A percentile compares a stretch with the other conserved stretches of the same genome.
Conservation (phyloP, 768 basidiomycete genomes). For the Dentipellis fragilis region DNA sequence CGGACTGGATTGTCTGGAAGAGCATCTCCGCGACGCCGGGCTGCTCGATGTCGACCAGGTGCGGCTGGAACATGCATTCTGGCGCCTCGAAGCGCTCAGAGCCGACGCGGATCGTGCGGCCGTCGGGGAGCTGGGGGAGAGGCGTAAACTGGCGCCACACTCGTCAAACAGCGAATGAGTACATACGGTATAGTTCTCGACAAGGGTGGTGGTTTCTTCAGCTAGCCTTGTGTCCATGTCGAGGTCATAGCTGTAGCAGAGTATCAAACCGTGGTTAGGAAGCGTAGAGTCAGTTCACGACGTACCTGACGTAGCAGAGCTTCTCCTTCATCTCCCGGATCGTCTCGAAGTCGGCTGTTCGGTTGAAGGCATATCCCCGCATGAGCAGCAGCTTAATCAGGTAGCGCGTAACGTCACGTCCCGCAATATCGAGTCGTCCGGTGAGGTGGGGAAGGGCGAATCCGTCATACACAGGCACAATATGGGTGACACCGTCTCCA, state of each 20-base stretch:
- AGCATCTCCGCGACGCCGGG: slow-evolving; percentile 98
- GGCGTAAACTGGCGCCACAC: slow-evolving; percentile 2
- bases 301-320: slow-evolving; percentile 91
- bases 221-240: slow-evolving; percentile 87
- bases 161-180: not conserved
- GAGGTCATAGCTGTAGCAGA: slow-evolving; percentile 79
- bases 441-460: slow-evolving; percentile 94
- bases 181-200: slow-evolving; percentile 87
- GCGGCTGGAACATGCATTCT: slow-evolving; percentile 99
- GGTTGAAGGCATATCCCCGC: slow-evolving; percentile 99
- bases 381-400: slow-evolving; percentile 98
- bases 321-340: slow-evolving; percentile 99
- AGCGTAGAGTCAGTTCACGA: not conserved
- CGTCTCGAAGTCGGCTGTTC: slow-evolving; percentile 98
- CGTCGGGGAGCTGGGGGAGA: slow-evolving; percentile 73
- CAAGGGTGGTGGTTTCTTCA: slow-evolving; percentile 93
- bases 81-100: slow-evolving; percentile 98
- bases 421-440: slow-evolving; percentile 91
- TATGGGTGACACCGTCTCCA: slow-evolving; percentile 98
- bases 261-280: not conserved
- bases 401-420: slow-evolving; percentile 96
- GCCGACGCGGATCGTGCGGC: slow-evolving; percentile 93
- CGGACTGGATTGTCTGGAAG: slow-evolving; percentile 88
- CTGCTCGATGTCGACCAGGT: slow-evolving; percentile 94
- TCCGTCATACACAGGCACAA: slow-evolving; percentile 97